Base-by-base conservation (phyloP, 1,284 basidiomycete species). In the Laetiporus sulphureus region DNA sequence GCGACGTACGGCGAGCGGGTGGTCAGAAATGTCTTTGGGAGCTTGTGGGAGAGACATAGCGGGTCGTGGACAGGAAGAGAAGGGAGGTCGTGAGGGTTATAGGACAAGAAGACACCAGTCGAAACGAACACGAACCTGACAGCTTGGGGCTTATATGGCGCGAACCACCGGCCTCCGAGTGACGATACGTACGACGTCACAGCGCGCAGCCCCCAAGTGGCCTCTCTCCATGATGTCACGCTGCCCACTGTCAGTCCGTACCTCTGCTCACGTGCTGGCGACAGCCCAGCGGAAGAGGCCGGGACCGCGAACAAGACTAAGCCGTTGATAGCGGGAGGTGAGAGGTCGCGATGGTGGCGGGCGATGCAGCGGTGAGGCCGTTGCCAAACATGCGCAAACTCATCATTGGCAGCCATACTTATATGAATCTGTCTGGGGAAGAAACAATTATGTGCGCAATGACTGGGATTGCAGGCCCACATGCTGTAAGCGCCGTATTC, bases 1-100 rank as follows among this genome's bases (percentile, higher is more conserved):
- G 10, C 13, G 15, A 3, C 48, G 13, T 40, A 52, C 53, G 13
- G 50, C 60, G 10, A 64, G 60, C 8, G 83, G 83, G 41, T 77
- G 65, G 34, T 70, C 66, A 35, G 72, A 71, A 47, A 82, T 71
- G 48, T 82, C 77, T 62, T 77, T 77, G 21, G 60, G 55, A 8
- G 83, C 73, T 30, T 68, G 61, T 3, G 82, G 77, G 21, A 86
- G 69, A 51, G 82, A 81, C 79, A 84, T 84, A 38, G 46, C 48
- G 25, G n/a, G 24, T 36, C 34, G 34, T 36, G 8, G 18, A 23
- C 22, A 12, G 34, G 18, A 12, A 37, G 23, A n/a, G 23, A 24
- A 16, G 24, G 23, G 20, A 23, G 27, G 8, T 37, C 21, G 36
- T 13, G 21, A 12, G 12, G 23, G 36, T 37, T 37, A n/a, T n/a